Conservation (phyloP, 306 rosid species). For the Ziziphus jujuba region DNA sequence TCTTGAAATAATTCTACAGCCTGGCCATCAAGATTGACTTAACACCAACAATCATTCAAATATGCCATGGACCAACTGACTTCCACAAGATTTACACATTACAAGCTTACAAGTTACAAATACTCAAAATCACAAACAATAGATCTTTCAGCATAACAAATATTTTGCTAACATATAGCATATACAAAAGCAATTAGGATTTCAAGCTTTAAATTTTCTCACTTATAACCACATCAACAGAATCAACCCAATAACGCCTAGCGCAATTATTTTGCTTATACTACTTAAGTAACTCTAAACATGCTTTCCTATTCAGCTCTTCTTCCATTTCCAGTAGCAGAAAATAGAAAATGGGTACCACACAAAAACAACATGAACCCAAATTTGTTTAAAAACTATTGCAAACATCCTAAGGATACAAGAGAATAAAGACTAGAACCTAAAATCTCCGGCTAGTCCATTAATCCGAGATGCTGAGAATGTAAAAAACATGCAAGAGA, state of each 20-base stretch:
- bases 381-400: too few relatives aligned
- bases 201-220: neutral
- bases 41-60: neutral
- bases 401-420: too few relatives aligned
- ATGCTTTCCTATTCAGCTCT: neutral
- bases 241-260: neutral
- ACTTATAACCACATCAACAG: neutral
- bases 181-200: too few relatives aligned
- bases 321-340: neutral
- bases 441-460: too few relatives aligned
- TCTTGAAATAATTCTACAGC: too few relatives aligned
- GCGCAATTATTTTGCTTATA: neutral
- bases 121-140: too few relatives aligned
- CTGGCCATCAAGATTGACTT: too few relatives aligned
- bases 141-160: too few relatives aligned
- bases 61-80: neutral
- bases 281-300: neutral
- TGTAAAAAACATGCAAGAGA: too few relatives aligned
- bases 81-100: neutral
- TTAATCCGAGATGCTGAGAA: too few relatives aligned
- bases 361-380: too few relatives aligned
- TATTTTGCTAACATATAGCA: neutral
- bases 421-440: too few relatives aligned
- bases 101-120: neutral
- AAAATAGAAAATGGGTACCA: neutral